Base-by-base conservation (phyloP, 495 filamentous ascomycete species). In the Eremomyces bilateralis region DNA sequence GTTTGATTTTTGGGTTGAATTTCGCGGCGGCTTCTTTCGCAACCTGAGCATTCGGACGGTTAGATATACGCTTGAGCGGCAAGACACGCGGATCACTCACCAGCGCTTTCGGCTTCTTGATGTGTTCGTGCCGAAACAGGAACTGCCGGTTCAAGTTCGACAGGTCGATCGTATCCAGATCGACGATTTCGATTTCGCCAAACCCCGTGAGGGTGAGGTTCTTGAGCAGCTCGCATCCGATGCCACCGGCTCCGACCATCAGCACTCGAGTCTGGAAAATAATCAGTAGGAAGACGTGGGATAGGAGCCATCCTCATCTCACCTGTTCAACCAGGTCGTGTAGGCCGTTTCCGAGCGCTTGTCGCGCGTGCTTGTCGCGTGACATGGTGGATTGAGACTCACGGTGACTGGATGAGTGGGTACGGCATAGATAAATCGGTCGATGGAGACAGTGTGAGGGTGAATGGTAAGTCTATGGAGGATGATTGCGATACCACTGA, bases 71-170 rank as follows among this genome's bases (percentile, higher is more conserved):
- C 10, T 17, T 6, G 10, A 10, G 18, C 24, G 24, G 24, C 24
- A 8, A 27, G 24, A 6, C 24, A 10, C 15, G 30, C 6, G 15
- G 15, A 11, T 8, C 8, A 20, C 76, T 43, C 62, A 91, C 88
- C 57, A 92, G 58, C 39, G 88, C 85, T 50, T 99, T 99, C 4
- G 88, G 68, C 49, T 93, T 93, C 51, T 93, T 93, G 56, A 99
- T 94, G 48, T 99, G 88, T 48, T 95, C 83, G 46, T 85, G 76
- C 29, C 84, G 69, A 57, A 99, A 99, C 32, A 99, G 73, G 46
- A 99, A 99, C 50, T 99, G 88, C 13, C 88, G 80, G 47, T 99
- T 99, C 31, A 99, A 65, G 47, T 99, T 99, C 59, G 80, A 91
- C 3, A 99, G 61, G 46, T 99, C 88, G 52, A 99, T 95, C 0